Conservation (phyloP, 2,329 filamentous ascomycete species). For the Rutstroemia sp. region DNA sequence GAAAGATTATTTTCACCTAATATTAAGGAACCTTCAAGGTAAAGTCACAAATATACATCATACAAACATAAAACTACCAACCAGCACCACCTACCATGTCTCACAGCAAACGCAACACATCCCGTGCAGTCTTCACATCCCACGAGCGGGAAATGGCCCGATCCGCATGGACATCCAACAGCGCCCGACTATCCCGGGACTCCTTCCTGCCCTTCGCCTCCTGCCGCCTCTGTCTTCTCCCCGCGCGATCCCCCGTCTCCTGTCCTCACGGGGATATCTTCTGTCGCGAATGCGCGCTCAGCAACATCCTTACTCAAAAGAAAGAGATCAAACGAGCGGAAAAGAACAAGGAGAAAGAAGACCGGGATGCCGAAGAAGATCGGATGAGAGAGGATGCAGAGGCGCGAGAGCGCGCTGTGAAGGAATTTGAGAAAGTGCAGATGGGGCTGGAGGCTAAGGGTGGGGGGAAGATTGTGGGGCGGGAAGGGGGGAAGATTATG, state of each 20-base stretch:
- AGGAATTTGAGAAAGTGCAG: constrained; percentile 80
- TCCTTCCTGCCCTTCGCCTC: constrained; percentile 88
- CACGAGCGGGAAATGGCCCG: constrained; percentile 82
- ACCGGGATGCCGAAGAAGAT: constrained; percentile 54
- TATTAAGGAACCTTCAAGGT: too few relatives aligned
- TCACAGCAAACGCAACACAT: constrained; percentile 78
- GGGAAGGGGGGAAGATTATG: constrained; percentile 36
- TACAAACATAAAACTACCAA: too few relatives aligned
- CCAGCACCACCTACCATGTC: constrained; percentile 29
- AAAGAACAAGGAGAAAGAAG: constrained; percentile 53
- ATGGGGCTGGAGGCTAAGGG: constrained; percentile 49
- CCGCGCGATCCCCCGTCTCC: constrained; percentile 73
- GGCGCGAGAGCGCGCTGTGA: constrained; percentile 60
- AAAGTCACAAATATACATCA: too few relatives aligned
- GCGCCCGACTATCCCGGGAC: constrained; percentile 80
- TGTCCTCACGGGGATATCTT: constrained; percentile 85
- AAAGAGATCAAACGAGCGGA: constrained; percentile 83
- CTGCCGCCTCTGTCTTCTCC: constrained; percentile 79
- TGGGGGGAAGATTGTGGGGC: constrained; percentile 32
- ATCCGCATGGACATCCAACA: constrained; percentile 71
- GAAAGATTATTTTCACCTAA: too few relatives aligned
- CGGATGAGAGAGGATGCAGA: constrained; percentile 58
- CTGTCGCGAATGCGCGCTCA: constrained; percentile 88
- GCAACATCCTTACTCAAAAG: constrained; percentile 83
- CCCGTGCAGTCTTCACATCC: constrained; percentile 85